Conservation (phyloP, 1,139 yeast genomes). For the Candida sp. region DNA sequence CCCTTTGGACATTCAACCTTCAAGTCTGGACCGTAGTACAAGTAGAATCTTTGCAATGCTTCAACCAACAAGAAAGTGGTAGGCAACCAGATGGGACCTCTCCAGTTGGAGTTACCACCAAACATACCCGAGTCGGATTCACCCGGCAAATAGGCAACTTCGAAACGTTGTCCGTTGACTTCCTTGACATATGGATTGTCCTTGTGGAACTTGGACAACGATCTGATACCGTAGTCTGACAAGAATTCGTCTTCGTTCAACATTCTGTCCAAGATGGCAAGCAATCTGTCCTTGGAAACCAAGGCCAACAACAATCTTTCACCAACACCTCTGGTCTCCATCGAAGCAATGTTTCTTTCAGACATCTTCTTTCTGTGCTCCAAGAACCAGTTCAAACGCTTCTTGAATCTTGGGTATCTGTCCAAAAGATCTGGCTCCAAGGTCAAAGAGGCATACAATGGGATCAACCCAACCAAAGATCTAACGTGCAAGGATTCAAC, state of each 20-base stretch:
- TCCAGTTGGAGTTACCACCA: conserved; percentile 98
- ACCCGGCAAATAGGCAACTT: conserved; percentile 86
- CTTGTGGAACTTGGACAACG: conserved; percentile 87
- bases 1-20: conserved; percentile 93
- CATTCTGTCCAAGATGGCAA: conserved; percentile 79
- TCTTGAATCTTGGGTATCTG: conserved; percentile 83
- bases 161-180: conserved; percentile 77
- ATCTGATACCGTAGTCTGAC: conserved; percentile 88
- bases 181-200: conserved; percentile 87
- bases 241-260: conserved; percentile 90
- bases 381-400: conserved; percentile 86
- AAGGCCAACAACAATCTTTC: conserved; percentile 83
- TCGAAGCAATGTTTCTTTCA: conserved; percentile 89
- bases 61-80: conserved; percentile 89
- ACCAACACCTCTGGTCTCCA: conserved; percentile 85
- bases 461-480: conserved; percentile 92
- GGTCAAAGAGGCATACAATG: conserved; percentile 89
- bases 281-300: conserved; percentile 81
- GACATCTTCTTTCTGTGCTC: conserved; percentile 75
- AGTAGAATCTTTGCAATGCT: conserved; percentile 85
- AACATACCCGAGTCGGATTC: conserved; percentile 95
- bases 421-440: conserved; percentile 85
- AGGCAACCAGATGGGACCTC: conserved; percentile 99
- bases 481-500: conserved; percentile 83
- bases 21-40: conserved; percentile 88